These are phyloP conservation scores for Lophiostoma macrostomum DNA, from an alignment of 495 filamentous ascomycete species.

Conservation along the genomic window DNA sequence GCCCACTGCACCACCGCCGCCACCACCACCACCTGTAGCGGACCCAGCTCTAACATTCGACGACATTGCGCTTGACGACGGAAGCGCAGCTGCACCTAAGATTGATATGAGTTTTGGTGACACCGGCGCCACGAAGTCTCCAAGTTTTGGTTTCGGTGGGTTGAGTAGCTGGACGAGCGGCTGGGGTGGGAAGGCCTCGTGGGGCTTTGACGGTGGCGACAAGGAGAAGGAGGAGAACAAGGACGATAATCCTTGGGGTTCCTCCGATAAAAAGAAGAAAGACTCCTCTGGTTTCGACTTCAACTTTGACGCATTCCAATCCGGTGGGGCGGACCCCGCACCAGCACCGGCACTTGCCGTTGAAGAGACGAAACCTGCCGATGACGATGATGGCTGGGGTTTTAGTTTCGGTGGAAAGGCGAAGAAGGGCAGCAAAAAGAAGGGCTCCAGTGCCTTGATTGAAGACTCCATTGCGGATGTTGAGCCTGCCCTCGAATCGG, in stretches of 20 bases:
- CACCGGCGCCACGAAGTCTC: slow-evolving; percentile 17
- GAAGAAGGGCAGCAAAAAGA: slow-evolving; percentile 43
- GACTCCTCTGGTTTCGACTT: slow-evolving; percentile 27
- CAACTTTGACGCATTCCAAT: slow-evolving; percentile 27
- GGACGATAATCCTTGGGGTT: no score
- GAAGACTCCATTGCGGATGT: slow-evolving; percentile 15
- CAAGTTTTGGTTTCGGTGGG: slow-evolving; percentile 26
- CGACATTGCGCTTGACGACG: slow-evolving; percentile 31
- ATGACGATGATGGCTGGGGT: slow-evolving; percentile 32
- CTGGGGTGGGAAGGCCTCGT: slow-evolving; percentile 24
- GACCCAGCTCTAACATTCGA: slow-evolving; percentile 33
- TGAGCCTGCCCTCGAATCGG: slow-evolving; percentile 11
- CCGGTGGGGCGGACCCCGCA: background rate
- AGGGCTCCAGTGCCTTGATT: slow-evolving; percentile 1
- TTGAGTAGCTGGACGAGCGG: slow-evolving; percentile 23
- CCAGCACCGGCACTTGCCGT: background rate
- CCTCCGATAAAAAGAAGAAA: no score
- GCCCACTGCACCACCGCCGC: slow-evolving; percentile 31
- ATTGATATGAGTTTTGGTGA: slow-evolving; percentile 34
- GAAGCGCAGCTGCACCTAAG: slow-evolving; percentile 24
- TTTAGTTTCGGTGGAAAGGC: slow-evolving; percentile 32
- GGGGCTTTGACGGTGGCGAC: slow-evolving; percentile 23
- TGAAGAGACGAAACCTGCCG: slow-evolving; percentile 32
- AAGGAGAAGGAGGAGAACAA: slow-evolving; percentile 36
- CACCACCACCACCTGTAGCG: slow-evolving; percentile 32